These are phyloP conservation scores for Plectranthus barbatus DNA, from an alignment of 257 asterid species.

Conservation along the genomic window DNA sequence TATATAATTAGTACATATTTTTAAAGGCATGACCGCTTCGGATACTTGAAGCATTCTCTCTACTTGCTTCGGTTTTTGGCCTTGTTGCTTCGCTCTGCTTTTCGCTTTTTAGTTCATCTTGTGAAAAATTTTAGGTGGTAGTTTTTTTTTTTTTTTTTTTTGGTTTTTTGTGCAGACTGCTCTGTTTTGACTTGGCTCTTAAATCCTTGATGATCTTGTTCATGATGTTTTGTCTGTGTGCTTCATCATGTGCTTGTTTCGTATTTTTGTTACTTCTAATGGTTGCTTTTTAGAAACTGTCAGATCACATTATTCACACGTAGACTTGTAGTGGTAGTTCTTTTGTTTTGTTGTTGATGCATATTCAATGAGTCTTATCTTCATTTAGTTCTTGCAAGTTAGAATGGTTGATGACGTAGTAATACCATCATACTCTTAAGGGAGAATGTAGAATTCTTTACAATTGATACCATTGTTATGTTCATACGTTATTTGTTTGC, in stretches of 20 bases:
- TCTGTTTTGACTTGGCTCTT: not conserved
- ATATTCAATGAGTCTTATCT: not conserved
- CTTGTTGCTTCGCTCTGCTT: too few species aligned
- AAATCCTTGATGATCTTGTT: not conserved
- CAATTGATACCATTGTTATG: not conserved
- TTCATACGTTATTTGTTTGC: not conserved
- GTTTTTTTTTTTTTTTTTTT: too few species aligned
- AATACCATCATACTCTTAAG: not conserved
- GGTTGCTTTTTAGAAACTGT: not conserved
- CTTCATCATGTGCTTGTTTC: not conserved
- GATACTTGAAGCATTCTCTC: too few species aligned
- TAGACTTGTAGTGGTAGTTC: not conserved
- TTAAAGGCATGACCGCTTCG: too few species aligned
- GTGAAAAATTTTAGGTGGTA: not conserved
- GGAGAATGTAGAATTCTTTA: not conserved
- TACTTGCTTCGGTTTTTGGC: too few species aligned
- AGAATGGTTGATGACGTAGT: not conserved
- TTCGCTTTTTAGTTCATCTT: not conserved
- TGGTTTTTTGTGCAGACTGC: not conserved
- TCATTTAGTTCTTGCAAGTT: not conserved
- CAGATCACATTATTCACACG: not conserved
- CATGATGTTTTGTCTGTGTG: not conserved
- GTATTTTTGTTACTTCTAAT: not conserved
- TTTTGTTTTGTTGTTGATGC: not conserved
- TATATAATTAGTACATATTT: too few species aligned